phyloP scores from a whole-genome alignment of 208 protist genomes.

The Leishmania guyanensis region DNA sequence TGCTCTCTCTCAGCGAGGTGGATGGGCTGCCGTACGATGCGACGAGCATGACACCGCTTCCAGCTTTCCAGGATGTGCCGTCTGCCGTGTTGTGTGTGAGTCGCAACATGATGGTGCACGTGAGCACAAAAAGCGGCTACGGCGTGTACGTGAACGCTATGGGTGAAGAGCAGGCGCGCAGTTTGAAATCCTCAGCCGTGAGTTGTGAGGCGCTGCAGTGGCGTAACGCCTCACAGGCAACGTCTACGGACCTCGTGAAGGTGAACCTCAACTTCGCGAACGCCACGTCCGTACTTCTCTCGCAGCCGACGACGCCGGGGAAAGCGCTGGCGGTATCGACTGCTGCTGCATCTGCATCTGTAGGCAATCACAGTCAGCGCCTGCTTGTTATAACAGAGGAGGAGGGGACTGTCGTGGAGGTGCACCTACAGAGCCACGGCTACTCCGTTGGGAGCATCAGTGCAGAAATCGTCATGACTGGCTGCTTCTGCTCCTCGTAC shows the following conservation, averaged over 20 bases:
- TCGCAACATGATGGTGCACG: conserved; percentile 77
- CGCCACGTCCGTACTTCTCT: conserved; percentile 33
- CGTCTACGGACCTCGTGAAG: conserved; percentile 49
- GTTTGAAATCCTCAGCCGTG: conserved; percentile 45
- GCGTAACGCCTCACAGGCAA: conserved; percentile 46
- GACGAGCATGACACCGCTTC: conserved; percentile 79
- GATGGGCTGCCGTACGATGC: conserved; percentile 80
- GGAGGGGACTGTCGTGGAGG: conserved; percentile 67
- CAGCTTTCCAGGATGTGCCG: conserved; percentile 57
- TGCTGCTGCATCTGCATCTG: neutral
- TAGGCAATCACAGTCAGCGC: conserved; percentile 12
- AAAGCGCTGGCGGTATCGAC: neutral
- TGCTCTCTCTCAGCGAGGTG: conserved; percentile 80
- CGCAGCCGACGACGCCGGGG: neutral
- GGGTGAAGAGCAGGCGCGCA: conserved; percentile 73
- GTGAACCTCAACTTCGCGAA: conserved; percentile 82
- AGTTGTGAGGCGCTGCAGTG: conserved; percentile 54
- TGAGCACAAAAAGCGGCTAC: conserved; percentile 79
- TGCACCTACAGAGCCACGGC: conserved; percentile 50
- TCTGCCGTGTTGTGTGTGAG: conserved; percentile 77
- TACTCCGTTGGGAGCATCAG: conserved; percentile 53
- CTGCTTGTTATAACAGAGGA: conserved; percentile 76
- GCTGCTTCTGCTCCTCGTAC: conserved; percentile 48
- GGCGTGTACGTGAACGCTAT: conserved; percentile 76
- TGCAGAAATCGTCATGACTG: conserved; percentile 51